These are phyloP conservation scores for Glycine tomentella DNA, from an alignment of 306 rosid species.

Conservation along the genomic window DNA sequence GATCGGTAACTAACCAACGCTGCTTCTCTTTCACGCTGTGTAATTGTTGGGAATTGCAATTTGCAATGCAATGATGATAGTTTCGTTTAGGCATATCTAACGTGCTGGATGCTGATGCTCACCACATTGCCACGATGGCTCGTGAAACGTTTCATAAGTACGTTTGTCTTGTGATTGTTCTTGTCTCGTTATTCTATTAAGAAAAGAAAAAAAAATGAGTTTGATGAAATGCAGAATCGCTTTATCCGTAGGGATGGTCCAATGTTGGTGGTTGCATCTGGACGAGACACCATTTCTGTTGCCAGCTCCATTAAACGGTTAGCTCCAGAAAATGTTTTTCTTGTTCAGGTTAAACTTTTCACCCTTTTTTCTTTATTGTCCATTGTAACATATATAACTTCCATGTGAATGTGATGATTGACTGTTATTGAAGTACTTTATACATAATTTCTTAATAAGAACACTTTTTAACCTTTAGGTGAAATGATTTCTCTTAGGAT, in stretches of 20 bases:
- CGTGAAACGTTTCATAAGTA: constrained; percentile 71
- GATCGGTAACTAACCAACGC: constrained; percentile 64
- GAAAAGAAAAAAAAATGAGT: not conserved
- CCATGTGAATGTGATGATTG: constrained; percentile 8
- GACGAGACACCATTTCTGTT: constrained; percentile 81
- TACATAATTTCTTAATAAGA: not conserved
- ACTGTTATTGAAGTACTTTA: constrained; percentile 10
- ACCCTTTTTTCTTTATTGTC: constrained; percentile 8
- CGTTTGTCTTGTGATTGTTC: constrained; percentile 40
- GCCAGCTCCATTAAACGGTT: constrained; percentile 83
- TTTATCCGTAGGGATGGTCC: constrained; percentile 74
- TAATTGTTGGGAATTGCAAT: not conserved
- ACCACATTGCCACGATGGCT: constrained; percentile 72
- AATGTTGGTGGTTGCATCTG: constrained; percentile 87
- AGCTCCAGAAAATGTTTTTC: constrained; percentile 90
- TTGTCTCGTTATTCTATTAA: not conserved
- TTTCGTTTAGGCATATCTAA: constrained; percentile 65
- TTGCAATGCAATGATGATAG: constrained; percentile 37
- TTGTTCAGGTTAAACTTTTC: constrained; percentile 80
- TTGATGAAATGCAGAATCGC: constrained; percentile 1
- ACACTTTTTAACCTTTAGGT: not conserved
- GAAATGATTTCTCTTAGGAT: not conserved
- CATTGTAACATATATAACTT: not conserved
- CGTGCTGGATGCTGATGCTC: constrained; percentile 84
- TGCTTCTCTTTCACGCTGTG: not conserved